Evolutionary conservation across 179 eudicot species (phyloP), one percentile per base, ranked within the genome.

Genomic region (Spinacia oleracea): DNA sequence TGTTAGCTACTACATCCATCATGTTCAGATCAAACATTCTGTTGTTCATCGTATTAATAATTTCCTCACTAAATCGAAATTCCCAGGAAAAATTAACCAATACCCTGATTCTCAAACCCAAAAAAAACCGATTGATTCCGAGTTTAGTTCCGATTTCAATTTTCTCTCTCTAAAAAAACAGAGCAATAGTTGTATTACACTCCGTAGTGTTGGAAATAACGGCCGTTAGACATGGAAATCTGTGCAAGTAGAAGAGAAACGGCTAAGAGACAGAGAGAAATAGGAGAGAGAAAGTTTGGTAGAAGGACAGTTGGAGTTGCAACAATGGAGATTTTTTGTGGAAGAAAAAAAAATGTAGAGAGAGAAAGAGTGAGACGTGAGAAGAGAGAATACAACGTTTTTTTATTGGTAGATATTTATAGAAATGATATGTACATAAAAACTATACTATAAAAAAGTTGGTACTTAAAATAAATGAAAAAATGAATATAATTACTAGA

Each of bases 1-100:
- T 10, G 67, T 71, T 35, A 45, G 80, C 77, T 10, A 25, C 53
- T 21, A 78, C 72, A 64, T 73, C 83, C 5, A 84, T 27, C 5
- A 84, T 27, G 81, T 86, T 86, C 20, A 86, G 87, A 84, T 86
- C 89, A 79, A 86, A 75, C 87, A 84, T 81, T 62, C 73, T 50
- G 58, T 53, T 15, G 58, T 67, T 42, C 9, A 25, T 66, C 15
- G 15, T 10, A 9, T 32, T 4, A 34, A 73, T 4, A 34, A 73
- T 35, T 58, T 35, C 23, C 34, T 20, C 59, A 72, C 64, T 18
- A 35, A 74, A 46, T 6, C 1, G 31, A 23, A 48, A 45, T 12
- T 72, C 76, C 67, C 76, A 77, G 21, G 21, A 77, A 60, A 27
- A 10, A 64, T 7, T 0, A 40, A 42, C 8, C 6, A 66, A 63